Percentiles rank a stretch among this genome's conserved stretches.
Evolutionary conservation across 768 basidiomycete genomes (phyloP).

Genomic region (Favolaschia claudopus): DNA sequence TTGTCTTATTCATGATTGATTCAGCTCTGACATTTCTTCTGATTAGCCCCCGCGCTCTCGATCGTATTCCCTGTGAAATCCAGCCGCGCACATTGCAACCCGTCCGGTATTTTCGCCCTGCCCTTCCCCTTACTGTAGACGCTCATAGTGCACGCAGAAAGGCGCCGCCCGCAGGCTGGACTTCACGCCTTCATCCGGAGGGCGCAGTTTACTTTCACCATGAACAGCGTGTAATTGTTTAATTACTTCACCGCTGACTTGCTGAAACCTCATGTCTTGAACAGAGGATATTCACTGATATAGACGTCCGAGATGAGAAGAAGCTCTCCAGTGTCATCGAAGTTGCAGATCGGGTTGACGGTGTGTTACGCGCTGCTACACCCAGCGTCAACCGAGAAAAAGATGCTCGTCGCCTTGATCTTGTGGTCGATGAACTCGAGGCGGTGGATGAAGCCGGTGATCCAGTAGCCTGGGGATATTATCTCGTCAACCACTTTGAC

Average conservation of each 20-base stretch:
- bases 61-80: neutral
- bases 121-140: too few species aligned
- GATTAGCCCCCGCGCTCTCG: too few species aligned
- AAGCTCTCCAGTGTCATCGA: neutral
- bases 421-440: conserved; percentile 17
- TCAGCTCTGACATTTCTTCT: too few species aligned
- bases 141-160: neutral
- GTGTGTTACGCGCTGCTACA: too few species aligned
- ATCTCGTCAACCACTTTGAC: conserved; percentile 46
- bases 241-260: neutral
- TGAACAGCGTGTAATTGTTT: neutral
- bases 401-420: too few species aligned
- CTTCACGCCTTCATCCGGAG: conserved; percentile 14
- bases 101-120: too few species aligned
- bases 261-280: neutral
- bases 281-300: conserved; percentile 22
- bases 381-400: too few species aligned
- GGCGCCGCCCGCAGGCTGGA: neutral
- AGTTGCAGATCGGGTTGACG: conserved; percentile 8
- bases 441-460: neutral
- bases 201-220: conserved; percentile 22
- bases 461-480: conserved; percentile 18
- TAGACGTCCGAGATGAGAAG: neutral
- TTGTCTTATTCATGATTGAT: neutral
- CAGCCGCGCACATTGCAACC: neutral